phyloP scores from a whole-genome alignment of 768 basidiomycete genomes.

The Pholiota molesta region DNA sequence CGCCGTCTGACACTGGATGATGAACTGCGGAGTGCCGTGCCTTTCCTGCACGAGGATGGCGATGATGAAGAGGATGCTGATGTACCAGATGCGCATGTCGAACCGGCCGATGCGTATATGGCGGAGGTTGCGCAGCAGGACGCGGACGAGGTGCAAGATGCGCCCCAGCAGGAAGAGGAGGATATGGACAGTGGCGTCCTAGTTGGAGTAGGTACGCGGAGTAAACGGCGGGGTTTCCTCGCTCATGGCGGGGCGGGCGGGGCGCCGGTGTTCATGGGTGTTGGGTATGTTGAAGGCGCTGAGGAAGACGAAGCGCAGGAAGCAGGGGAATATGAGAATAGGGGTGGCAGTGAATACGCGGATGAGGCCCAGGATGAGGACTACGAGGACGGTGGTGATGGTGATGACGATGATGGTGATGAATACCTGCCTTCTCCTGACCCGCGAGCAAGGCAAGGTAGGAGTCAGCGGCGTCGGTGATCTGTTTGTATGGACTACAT shows the following conservation, averaged over 20 bases:
- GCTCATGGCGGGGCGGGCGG: slow-evolving; percentile 80
- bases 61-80: slow-evolving; percentile 6
- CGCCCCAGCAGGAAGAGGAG: slow-evolving; percentile 1
- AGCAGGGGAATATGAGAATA: background rate
- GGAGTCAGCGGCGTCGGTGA: slow-evolving; percentile 18
- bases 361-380: background rate
- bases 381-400: background rate
- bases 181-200: slow-evolving; percentile 55
- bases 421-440: slow-evolving; percentile 23
- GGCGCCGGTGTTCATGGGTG: slow-evolving; percentile 68
- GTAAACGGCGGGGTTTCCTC: slow-evolving; percentile 61
- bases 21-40: slow-evolving; percentile 8
- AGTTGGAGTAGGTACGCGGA: slow-evolving; percentile 56
- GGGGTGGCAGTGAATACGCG: background rate
- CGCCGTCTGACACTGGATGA: slow-evolving; percentile 10
- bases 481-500: background rate
- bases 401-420: slow-evolving; percentile 19
- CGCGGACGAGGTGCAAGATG: background rate
- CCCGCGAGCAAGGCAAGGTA: background rate
- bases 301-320: slow-evolving; percentile 33
- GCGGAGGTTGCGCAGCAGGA: background rate
- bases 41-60: slow-evolving; percentile 8
- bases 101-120: slow-evolving; percentile 3
- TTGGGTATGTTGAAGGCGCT: slow-evolving; percentile 65
- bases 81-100: background rate